Evolutionary conservation across 2,329 filamentous ascomycete species (phyloP), one percentile per base, ranked within the genome.

Genomic region (Arthrobotrys sphaeroides): DNA sequence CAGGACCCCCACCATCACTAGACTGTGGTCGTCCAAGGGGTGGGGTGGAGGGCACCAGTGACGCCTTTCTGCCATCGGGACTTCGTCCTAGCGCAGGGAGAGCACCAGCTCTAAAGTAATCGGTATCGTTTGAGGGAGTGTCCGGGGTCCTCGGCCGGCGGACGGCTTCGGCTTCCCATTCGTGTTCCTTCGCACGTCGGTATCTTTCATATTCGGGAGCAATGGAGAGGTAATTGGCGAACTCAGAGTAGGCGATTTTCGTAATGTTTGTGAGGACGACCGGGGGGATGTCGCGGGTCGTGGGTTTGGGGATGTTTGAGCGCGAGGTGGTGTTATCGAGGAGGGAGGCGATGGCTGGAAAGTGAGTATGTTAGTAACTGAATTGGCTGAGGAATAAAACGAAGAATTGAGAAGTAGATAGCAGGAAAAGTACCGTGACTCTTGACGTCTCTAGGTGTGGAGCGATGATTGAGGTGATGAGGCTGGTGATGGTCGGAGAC

Each of bases 161-260:
- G 26, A 79, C 59, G 16, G 81, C 81, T 57, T 79, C 80, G 5
- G 31, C 12, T 61, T 80, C 82, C 68, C 83, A 73, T 20, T 91
- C 87, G 66, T 88, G 90, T 77, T 94, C 90, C 80, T 94, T 94
- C 26, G 92, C 89, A 69, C 93, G 89, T 78, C 93, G 91, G 77
- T 98, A 89, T 67, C 93, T 92, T 81, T 97, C 94, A 82, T 97
- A 97, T 2, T 98, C 83, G 1, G 90, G 93, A 36, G 98, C 91
- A 82, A 97, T 92, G 2, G 89, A 86, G 5, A 98, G 84, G 81
- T 99, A 99, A 6, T 91, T 86, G 64, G 89, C 89, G 82, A 99
- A 99, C 68, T 91, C 90, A 77, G 90, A 88, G 0, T 88, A 83
- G 40, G 97, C 92, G 78, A 98, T 86, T 79, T 91, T 91, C 9